phyloP scores from a whole-genome alignment of 176 grass and related monocot species.

The Ensete ventricosum region DNA sequence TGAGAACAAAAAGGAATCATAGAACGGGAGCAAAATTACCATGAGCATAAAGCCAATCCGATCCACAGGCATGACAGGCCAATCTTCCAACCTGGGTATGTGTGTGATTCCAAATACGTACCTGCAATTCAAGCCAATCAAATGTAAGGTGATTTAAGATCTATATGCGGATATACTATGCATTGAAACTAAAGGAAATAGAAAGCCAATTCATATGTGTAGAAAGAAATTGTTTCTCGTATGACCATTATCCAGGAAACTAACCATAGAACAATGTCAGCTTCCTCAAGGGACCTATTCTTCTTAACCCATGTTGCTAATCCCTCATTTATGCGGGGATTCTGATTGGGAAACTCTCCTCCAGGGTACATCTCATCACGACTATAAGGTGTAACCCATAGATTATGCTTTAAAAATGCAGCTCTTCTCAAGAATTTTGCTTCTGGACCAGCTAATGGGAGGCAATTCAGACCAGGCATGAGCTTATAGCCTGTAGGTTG shows the following conservation, averaged over 20 bases:
- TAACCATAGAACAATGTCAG: conserved; percentile 91
- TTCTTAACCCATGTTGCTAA: conserved; percentile 93
- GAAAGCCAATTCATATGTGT: background rate
- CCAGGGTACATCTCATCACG: conserved; percentile 82
- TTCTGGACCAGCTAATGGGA: conserved; percentile 67
- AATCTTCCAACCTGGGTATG: conserved; percentile 94
- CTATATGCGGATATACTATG: too few species aligned
- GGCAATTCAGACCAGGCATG: conserved; percentile 82
- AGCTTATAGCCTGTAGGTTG: conserved; percentile 97
- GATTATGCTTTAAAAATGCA: conserved; percentile 95
- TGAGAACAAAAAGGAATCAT: background rate
- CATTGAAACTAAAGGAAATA: background rate
- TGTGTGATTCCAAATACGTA: conserved; percentile 92
- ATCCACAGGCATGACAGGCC: conserved; percentile 98
- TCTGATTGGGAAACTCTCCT: conserved; percentile 99
- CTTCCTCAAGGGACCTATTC: conserved; percentile 83
- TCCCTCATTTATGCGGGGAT: conserved; percentile 89
- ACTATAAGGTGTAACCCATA: conserved; percentile 90
- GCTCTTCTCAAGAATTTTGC: conserved; percentile 91
- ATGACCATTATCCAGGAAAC: background rate
- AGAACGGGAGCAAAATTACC: conserved; percentile 33
- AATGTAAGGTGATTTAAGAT: too few species aligned
- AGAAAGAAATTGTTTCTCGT: too few species aligned
- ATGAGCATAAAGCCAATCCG: conserved; percentile 92
- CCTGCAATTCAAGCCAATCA: conserved; percentile 28